Percentiles rank a stretch among this genome's conserved stretches.
Conservation (phyloP, 768 basidiomycete species). For the Sarcodon aspratus region DNA sequence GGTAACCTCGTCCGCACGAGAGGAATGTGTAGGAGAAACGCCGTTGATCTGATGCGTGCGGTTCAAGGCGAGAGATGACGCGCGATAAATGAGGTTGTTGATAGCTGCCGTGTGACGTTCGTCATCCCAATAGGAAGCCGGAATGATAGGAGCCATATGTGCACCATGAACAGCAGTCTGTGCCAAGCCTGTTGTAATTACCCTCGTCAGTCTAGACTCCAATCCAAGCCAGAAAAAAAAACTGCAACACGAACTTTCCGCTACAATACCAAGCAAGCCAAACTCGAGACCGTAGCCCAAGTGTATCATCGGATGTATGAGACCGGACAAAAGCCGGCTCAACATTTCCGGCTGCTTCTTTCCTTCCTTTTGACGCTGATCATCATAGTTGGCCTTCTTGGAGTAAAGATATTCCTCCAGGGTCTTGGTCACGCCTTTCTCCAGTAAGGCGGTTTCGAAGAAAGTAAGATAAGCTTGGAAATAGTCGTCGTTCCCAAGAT, state of each 20-base stretch:
- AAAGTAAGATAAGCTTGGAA: conserved; percentile 51
- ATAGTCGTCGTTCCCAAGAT: conserved; percentile 49
- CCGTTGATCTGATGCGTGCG: too few relatives aligned
- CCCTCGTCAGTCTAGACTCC: too few relatives aligned
- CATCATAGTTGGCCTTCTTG: conserved; percentile 10
- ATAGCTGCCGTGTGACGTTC: neutral
- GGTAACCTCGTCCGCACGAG: neutral
- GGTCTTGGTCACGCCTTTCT: conserved; percentile 28
- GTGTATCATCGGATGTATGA: conserved; percentile 59
- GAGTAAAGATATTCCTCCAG: conserved; percentile 60
- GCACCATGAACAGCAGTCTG: conserved; percentile 37
- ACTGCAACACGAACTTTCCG: conserved; percentile 36
- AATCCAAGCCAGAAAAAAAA: too few relatives aligned
- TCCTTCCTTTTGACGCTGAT: conserved; percentile 3
- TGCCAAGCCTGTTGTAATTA: conserved; percentile 36
- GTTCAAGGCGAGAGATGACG: too few relatives aligned
- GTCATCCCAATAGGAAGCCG: conserved; percentile 13
- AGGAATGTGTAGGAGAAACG: neutral
- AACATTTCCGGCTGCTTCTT: conserved; percentile 41
- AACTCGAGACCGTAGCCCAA: conserved; percentile 55
- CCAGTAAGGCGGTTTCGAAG: conserved; percentile 30
- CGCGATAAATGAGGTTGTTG: too few relatives aligned
- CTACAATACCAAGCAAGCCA: conserved; percentile 41
- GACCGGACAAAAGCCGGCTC: conserved; percentile 39
- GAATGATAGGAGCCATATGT: conserved; percentile 23